Base-by-base conservation (phyloP, 768 basidiomycete species). In the Hortiboletus campestris region DNA sequence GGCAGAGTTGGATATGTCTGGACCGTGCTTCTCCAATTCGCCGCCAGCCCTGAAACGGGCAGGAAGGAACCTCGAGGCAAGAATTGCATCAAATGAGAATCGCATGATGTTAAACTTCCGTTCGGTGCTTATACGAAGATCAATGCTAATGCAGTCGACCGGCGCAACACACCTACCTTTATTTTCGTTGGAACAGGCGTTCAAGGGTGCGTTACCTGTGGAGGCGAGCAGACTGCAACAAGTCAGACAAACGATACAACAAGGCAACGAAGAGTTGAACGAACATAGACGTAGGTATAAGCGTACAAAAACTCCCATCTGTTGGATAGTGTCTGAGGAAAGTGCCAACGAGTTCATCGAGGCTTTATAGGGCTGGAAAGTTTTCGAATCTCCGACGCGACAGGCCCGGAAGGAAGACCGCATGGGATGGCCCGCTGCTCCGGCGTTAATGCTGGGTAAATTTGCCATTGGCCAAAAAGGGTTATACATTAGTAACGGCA, bases 231-330 rank as follows among this genome's bases (percentile, higher is more conserved):
- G 51, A 53, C 67, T 70, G 53, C 7, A 56, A 22, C 19, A 20
- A 14, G 57, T 69, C 14, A 66, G 64, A 48, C 3, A 17, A 8
- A 32, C 1, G 36, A 29, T n/a, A 46, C 28, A 12, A 31, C 41
- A 54, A 45, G 20, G 19, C 9, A 13, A 47, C 9, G 44, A 38
- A 45, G 40, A 45, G 12, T 7, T 51, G 43, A 12, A 70, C 68
- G 56, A 51, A 69, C 68, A 57, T 58, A 66, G 67, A 40, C 62
- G 64, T 55, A 58, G 54, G 62, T 70, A 68, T 22, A 60, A 51
- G 64, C 64, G 68, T 46, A 56, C 66, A 55, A 66, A 68, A 62
- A 61, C 53, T 69, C 68, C 68, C 68, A 69, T 69, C 67, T 70
- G 68, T 68, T 70, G 68, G 68, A 66, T 61, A 66, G 52, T 36